phyloP scores from a whole-genome alignment of 2,329 filamentous ascomycete genomes.

The Fusarium sp. region DNA sequence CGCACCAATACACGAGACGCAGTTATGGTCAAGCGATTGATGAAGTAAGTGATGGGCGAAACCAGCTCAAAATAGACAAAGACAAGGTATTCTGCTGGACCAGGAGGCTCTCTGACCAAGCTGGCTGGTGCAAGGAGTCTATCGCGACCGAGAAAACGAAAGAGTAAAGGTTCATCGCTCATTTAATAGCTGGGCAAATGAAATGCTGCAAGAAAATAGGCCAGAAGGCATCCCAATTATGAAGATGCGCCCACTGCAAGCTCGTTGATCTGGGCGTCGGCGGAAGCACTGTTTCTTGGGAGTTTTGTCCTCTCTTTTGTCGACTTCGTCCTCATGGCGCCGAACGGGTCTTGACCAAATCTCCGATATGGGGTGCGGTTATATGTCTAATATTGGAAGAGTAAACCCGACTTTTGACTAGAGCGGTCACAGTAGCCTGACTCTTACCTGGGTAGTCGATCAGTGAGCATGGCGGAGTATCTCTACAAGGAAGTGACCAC shows the following conservation, averaged over 20 bases:
- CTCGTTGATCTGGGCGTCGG: background rate
- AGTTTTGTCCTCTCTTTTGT: too few species aligned
- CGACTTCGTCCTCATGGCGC: too few species aligned
- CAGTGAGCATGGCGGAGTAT: background rate
- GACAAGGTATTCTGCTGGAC: fast-evolving
- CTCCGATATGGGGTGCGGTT: fast-evolving
- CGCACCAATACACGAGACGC: fast-evolving
- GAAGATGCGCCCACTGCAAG: fast-evolving
- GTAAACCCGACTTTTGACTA: fast-evolving
- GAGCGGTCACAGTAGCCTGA: too few species aligned
- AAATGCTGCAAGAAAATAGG: fast-evolving
- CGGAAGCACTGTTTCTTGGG: too few species aligned
- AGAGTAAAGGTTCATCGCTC: background rate
- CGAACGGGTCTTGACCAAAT: too few species aligned
- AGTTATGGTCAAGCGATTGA: background rate
- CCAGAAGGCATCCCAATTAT: background rate
- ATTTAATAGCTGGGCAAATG: fast-evolving
- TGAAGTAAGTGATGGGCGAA: fast-evolving
- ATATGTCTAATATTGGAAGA: too few species aligned
- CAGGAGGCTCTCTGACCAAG: fast-evolving
- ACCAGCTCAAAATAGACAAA: background rate
- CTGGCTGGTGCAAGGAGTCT: fast-evolving
- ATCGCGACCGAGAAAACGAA: background rate
- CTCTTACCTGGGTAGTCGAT: too few species aligned
- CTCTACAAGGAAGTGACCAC: background rate